Evolutionary conservation across 495 filamentous ascomycete genomes (phyloP), one percentile per base, ranked within the genome.

Genomic region (Trypethelium eluteriae): DNA sequence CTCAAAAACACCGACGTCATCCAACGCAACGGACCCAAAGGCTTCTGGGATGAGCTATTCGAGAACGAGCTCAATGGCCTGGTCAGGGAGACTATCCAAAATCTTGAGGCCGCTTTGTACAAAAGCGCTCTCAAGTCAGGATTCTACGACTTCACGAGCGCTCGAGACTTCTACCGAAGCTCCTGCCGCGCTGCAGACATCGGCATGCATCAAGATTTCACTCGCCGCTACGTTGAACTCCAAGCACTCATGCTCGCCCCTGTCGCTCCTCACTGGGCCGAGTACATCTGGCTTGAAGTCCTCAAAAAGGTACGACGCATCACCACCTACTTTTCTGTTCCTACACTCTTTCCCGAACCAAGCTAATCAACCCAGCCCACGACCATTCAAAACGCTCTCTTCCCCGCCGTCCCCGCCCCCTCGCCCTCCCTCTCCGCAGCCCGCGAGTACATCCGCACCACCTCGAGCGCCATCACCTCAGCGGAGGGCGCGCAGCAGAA

Each of bases 51-150:
- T 74, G 81, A 86, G 64, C 79, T 97, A 35, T 99, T 99, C 72
- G 84, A 91, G 71, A 97, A 99, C 73, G 93, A 98, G 77, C 84
- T 99, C 81, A 93, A 94, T 75, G 79, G 80, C n/a, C 81, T 96
- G 11, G 88, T 91, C 25, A 81, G 82, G 47, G 88, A 95, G 76
- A 85, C 92, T 11, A 81, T 80, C 68, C 80, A 86, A 70, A 83
- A 93, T 71, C 98, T 96, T 81, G 83, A 87, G 70, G 77, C 77
- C 66, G 90, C 90, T 50, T 83, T 87, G 73, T 99, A 91, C 81
- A 97, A 97, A 80, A 84, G 90, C 69, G 94, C 94, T 10, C 84
- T 98, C 68, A 96, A 96, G 77, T 88, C 89, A 36, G 88, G 83
- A 57, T 85, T 95, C 73, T 98, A 96, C 79, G 92, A 97, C 78